Evolutionary conservation across 768 basidiomycete species (phyloP), one percentile per base, ranked within the genome.

Genomic region (Hypholoma fasciculare): DNA sequence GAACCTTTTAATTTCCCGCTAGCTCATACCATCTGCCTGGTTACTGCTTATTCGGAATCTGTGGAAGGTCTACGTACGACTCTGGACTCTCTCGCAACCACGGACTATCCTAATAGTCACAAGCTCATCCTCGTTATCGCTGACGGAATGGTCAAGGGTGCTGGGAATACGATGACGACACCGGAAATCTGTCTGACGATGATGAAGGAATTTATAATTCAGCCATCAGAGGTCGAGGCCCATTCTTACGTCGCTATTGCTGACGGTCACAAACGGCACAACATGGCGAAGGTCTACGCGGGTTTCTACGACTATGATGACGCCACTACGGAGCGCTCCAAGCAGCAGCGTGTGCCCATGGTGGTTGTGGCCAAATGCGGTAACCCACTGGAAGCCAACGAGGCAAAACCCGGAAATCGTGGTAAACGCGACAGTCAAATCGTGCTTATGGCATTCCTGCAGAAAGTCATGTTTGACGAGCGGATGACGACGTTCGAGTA

Each of bases 381-480:
- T 48, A 99, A 98, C 72, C 94, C 92, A 1, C 81, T 89, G 23
- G 97, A 99, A 72, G 80, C 76, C n/a, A 83, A 76, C 68, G 96
- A 98, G 58, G 64, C 90, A 20, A 98, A 99, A 72, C 96, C 97
- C 0, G 97, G 97, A 58, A 98, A 99, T 74, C 89, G 97, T 72
- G 97, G 97, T 49, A 99, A 98, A 76, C 96, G 97, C 61, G 97
- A 99, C 77, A 91, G 88, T 69, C 97, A 99, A 74, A 96, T 99
- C 66, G 90, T 99, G 51, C 79, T 98, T 60, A 99, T 99, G 97
- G 82, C 83, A 17, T 98, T 98, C 82, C 78, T 98, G 70, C 97
- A 99, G 74, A 98, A 97, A 73, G 95, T 98, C 66, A 97, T 99
- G 96, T 98, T 98, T 65, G 97, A 99, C 74, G 97, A 99, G 78